A percentile compares a stretch with the other conserved stretches of the same genome.
These are phyloP conservation scores for Castanopsis chinensis DNA, from an alignment of 306 rosid genomes.

Conservation along the genomic window DNA sequence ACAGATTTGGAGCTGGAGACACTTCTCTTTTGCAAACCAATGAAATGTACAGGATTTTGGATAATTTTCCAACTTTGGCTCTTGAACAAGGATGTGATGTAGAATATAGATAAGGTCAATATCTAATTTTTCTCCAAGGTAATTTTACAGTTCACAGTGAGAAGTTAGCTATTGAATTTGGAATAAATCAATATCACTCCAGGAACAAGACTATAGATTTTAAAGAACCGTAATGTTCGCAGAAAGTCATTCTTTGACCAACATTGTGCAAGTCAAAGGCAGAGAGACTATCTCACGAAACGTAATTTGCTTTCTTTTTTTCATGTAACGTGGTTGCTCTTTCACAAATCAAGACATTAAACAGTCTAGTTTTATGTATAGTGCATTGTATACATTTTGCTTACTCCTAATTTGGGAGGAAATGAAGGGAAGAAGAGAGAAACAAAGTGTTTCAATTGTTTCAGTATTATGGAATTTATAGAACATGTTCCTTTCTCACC, in stretches of 20 bases:
- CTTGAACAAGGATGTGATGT: constrained; percentile 42
- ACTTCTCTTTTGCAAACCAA: constrained; percentile 48
- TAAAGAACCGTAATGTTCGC: neutral
- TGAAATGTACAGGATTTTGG: constrained; percentile 38
- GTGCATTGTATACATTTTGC: too few relatives aligned
- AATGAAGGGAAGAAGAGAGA: too few relatives aligned
- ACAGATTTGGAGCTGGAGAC: constrained; percentile 75
- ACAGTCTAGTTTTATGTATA: too few relatives aligned
- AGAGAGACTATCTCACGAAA: neutral
- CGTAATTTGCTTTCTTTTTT: neutral
- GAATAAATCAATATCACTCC: constrained; percentile 11
- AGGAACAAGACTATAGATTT: neutral
- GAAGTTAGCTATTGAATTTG: constrained; percentile 17
- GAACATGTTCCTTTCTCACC: too few relatives aligned
- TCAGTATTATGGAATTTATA: too few relatives aligned
- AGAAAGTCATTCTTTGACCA: neutral
- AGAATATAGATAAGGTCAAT: constrained; percentile 26
- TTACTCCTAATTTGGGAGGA: too few relatives aligned
- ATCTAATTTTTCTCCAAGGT: constrained; percentile 18
- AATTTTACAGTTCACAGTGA: constrained; percentile 12
- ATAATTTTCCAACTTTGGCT: constrained; percentile 48
- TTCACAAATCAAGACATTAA: too few relatives aligned
- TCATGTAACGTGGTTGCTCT: too few relatives aligned
- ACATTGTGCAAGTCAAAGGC: neutral
- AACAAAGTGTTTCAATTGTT: too few relatives aligned